A percentile compares a stretch with the other conserved stretches of the same genome.
Conservation (phyloP, 2,329 filamentous ascomycete genomes). For the Calonectria honghensis region DNA sequence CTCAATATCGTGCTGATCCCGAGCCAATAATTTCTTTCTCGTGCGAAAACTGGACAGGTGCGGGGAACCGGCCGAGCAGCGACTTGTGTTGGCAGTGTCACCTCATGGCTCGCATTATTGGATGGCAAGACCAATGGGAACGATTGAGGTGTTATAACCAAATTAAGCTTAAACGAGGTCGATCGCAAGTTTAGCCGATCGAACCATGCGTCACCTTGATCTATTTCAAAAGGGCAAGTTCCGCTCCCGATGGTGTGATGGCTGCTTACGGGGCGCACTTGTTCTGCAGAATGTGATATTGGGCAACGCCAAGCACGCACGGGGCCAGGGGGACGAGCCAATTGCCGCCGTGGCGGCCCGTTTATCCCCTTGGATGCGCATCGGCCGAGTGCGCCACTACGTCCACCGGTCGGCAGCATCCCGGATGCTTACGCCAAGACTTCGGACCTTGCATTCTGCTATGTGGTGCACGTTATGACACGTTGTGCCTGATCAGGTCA, state of each 20-base stretch:
- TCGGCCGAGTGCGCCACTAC: constrained; percentile 12
- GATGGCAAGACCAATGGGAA: background rate
- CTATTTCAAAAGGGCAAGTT: background rate
- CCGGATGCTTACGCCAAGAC: constrained; percentile 25
- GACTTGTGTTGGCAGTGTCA: background rate
- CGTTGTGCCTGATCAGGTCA: background rate
- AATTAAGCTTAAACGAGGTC: constrained; percentile 20
- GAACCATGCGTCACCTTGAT: background rate
- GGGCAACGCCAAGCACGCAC: constrained; percentile 24
- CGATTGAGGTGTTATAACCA: background rate
- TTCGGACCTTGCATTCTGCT: constrained; percentile 1
- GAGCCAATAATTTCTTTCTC: background rate
- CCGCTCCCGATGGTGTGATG: constrained; percentile 13
- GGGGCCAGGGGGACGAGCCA: constrained; percentile 5
- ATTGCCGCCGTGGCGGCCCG: constrained; percentile 8
- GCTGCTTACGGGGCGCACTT: constrained; percentile 12
- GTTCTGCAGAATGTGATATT: constrained; percentile 17
- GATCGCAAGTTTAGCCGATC: constrained; percentile 20
- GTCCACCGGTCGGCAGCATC: constrained; percentile 19
- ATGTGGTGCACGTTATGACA: constrained; percentile 5
- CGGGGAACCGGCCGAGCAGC: background rate
- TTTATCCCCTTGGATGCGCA: constrained; percentile 4
- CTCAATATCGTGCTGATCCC: background rate
- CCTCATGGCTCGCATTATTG: background rate
- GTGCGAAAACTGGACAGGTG: background rate